phyloP scores from a whole-genome alignment of 805 yeast genomes.

The Jamesozyma piceae region DNA sequence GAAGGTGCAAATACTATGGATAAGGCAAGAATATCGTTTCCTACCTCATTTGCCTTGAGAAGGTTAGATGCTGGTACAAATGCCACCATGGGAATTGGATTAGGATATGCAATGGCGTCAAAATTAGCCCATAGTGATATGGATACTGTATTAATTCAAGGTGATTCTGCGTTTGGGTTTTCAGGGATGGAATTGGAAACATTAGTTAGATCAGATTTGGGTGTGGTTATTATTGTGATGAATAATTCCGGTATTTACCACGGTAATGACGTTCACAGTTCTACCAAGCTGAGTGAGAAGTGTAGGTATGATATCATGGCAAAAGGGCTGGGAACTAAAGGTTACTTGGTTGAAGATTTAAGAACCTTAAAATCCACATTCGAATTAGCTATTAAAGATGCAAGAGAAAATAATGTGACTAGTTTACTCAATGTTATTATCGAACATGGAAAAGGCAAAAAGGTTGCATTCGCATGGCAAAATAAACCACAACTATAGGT shows the following conservation, averaged over 20 bases:
- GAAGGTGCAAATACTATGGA: slow-evolving; percentile 82
- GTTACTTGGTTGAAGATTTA: slow-evolving; percentile 37
- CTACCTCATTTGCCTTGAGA: slow-evolving; percentile 41
- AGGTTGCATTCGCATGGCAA: slow-evolving; percentile 62
- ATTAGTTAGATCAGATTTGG: slow-evolving; percentile 44
- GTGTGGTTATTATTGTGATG: slow-evolving; percentile 53
- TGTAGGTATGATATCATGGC: slow-evolving; percentile 52
- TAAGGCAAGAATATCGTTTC: slow-evolving; percentile 52
- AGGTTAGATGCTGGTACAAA: slow-evolving; percentile 67
- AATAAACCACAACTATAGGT: slow-evolving; percentile 31
- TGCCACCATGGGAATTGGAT: slow-evolving; percentile 71
- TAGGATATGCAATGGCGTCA: slow-evolving; percentile 62
- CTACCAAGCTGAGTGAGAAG: slow-evolving; percentile 50
- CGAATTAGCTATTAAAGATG: slow-evolving; percentile 31
- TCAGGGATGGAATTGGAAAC: slow-evolving; percentile 69
- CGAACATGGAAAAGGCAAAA: slow-evolving; percentile 45
- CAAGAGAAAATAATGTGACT: slow-evolving; percentile 27
- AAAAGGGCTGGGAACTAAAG: slow-evolving; percentile 47
- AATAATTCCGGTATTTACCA: slow-evolving; percentile 68
- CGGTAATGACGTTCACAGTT: slow-evolving; percentile 34
- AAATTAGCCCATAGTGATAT: slow-evolving; percentile 37
- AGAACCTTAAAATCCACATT: slow-evolving; percentile 32
- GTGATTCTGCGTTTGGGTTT: slow-evolving; percentile 73
- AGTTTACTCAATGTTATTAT: slow-evolving; percentile 53
- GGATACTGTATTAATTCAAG: slow-evolving; percentile 52